Conservation (phyloP, 257 asterid species). For the Schizonepeta tenuifolia region DNA sequence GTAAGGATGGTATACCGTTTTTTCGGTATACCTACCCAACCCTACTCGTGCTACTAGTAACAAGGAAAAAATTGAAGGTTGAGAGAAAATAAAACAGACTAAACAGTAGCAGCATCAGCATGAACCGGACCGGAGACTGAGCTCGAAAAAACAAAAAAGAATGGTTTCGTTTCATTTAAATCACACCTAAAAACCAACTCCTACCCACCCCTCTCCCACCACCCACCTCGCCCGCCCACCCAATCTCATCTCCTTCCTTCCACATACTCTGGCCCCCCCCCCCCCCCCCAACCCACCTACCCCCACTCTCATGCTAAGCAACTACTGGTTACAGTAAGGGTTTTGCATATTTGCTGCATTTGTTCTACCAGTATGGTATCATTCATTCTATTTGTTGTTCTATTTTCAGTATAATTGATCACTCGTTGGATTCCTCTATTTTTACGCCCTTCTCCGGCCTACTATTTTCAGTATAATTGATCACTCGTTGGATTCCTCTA, state of each 20-base stretch:
- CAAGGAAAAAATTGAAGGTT: too few species aligned
- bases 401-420: conserved; percentile 25
- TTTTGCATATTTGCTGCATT: conserved; percentile 25
- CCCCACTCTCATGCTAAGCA: conserved; percentile 15
- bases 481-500: conserved; percentile 27
- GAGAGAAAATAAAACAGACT: not conserved
- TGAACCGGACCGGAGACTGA: conserved; percentile 4
- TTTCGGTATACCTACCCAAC: too few species aligned
- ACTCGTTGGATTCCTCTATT: conserved; percentile 18
- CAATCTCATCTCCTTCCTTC: conserved; percentile 27
- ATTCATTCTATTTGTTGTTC: conserved; percentile 1
- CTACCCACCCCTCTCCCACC: conserved; percentile 32
- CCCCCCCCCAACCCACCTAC: conserved; percentile 7
- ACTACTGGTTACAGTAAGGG: conserved; percentile 20
- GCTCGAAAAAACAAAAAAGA: not conserved
- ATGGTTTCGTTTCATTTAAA: conserved; percentile 21
- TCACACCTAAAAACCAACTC: conserved; percentile 42
- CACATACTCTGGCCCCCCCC: conserved; percentile 30
- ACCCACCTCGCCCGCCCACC: conserved; percentile 6
- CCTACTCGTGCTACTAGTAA: too few species aligned
- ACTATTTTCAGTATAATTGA: conserved; percentile 15
- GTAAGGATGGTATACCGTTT: too few species aligned
- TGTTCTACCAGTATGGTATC: conserved; percentile 33
- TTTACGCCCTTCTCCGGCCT: too few species aligned
- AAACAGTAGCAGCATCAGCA: too few species aligned